These are phyloP conservation scores for Vitis hybrid DNA, from an alignment of 177 flowering plant genomes.

Conservation along the genomic window DNA sequence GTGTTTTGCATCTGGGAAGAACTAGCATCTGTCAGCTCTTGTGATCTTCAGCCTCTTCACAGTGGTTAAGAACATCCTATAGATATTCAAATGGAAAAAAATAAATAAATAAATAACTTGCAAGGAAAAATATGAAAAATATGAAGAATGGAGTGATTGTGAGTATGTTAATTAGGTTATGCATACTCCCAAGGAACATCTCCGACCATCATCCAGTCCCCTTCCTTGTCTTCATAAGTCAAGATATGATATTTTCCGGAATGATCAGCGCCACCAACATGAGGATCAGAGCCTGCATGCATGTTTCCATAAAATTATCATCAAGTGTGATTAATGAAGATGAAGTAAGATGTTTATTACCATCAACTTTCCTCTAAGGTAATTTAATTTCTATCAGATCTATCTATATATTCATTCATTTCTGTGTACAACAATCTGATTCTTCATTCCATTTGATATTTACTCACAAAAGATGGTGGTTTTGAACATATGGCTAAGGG, in stretches of 20 bases:
- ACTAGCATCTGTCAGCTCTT: slow-evolving; percentile 24
- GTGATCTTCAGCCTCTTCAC: slow-evolving; percentile 75
- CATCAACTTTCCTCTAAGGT: too few species aligned
- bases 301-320: too few species aligned
- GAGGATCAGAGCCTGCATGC: slow-evolving; percentile 33
- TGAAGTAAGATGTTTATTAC: too few species aligned
- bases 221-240: slow-evolving; percentile 71
- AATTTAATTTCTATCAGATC: too few species aligned
- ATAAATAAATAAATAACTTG: neutral
- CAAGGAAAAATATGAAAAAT: neutral
- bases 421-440: too few species aligned
- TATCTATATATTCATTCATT: too few species aligned
- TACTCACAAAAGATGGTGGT: slow-evolving; percentile 55
- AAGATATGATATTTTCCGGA: slow-evolving; percentile 36
- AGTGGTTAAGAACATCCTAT: slow-evolving; percentile 61
- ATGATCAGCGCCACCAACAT: slow-evolving; percentile 25
- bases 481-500: slow-evolving; percentile 62
- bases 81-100: neutral
- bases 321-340: too few species aligned
- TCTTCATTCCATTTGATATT: too few species aligned
- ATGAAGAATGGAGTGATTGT: neutral
- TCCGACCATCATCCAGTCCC: slow-evolving; percentile 84
- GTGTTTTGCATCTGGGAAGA: too few species aligned
- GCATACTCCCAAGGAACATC: slow-evolving; percentile 92
- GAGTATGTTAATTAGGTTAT: too few species aligned